phyloP scores from a whole-genome alignment of 2,329 filamentous ascomycete species.

The Botrytis deweyae region DNA sequence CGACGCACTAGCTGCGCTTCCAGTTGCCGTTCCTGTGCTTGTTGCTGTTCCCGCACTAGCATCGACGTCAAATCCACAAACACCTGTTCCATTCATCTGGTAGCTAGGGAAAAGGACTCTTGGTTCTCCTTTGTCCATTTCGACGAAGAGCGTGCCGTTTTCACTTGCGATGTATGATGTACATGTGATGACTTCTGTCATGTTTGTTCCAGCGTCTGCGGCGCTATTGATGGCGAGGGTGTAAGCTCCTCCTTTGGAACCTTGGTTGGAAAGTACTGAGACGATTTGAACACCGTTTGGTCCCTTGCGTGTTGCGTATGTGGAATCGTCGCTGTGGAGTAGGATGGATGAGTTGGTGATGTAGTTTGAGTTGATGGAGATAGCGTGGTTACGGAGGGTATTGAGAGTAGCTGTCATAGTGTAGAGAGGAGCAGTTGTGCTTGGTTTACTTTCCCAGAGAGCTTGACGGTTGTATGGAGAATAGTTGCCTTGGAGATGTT shows the following conservation, averaged over 20 bases:
- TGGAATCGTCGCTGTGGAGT: conserved; percentile 25
- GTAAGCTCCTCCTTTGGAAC: conserved; percentile 27
- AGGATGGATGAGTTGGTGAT: conserved; percentile 22
- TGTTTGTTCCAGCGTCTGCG: conserved; percentile 20
- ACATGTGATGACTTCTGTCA: conserved; percentile 26
- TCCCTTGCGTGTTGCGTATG: conserved; percentile 28
- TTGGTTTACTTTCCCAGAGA: conserved; percentile 44
- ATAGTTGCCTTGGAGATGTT: conserved; percentile 44
- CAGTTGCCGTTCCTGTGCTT: background rate
- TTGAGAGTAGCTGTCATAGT: conserved; percentile 37
- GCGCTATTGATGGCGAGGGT: conserved; percentile 14
- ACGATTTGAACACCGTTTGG: conserved; percentile 23
- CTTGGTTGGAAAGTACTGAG: conserved; percentile 43
- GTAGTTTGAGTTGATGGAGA: conserved; percentile 21
- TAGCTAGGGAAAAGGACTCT: conserved; percentile 12
- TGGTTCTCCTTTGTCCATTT: conserved; percentile 12
- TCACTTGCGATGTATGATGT: background rate
- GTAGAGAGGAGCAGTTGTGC: conserved; percentile 43
- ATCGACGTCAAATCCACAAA: conserved; percentile 2
- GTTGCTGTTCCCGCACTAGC: background rate
- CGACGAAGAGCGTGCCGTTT: conserved; percentile 11
- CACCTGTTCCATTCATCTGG: conserved; percentile 6
- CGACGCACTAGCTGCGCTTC: background rate
- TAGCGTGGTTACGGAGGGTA: conserved; percentile 26
- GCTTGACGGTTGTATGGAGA: conserved; percentile 47